These are phyloP conservation scores for Vitis rupestris DNA, from an alignment of 164 flowering plant genomes.

Conservation along the genomic window DNA sequence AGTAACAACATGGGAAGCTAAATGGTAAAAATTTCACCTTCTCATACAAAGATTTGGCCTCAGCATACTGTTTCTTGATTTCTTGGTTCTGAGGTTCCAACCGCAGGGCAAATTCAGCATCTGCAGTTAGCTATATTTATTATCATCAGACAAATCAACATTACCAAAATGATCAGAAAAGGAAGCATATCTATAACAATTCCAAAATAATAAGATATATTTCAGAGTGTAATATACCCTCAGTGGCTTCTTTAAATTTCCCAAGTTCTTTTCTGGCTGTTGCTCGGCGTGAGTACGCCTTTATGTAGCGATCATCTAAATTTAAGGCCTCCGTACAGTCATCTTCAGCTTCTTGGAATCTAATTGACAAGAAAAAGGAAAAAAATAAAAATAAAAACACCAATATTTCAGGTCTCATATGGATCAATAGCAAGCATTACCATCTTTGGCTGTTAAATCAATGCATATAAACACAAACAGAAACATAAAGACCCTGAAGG, in stretches of 20 bases:
- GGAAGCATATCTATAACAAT: not conserved
- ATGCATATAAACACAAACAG: not conserved
- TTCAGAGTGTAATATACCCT: constrained; percentile 45
- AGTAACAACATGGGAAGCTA: not conserved
- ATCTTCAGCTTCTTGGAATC: constrained; percentile 87
- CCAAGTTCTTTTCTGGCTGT: constrained; percentile 95
- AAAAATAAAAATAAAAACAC: not conserved
- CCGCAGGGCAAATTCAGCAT: constrained; percentile 89
- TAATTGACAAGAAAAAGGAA: constrained; percentile 19
- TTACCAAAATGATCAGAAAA: not conserved
- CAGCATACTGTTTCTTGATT: constrained; percentile 75
- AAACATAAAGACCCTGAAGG: not conserved
- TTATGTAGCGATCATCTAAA: constrained; percentile 92
- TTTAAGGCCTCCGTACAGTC: constrained; percentile 95
- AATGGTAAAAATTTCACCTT: constrained; percentile 40
- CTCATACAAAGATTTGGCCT: constrained; percentile 62
- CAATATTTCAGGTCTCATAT: not conserved
- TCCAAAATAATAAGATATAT: not conserved
- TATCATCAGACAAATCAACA: constrained; percentile 8
- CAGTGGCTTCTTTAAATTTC: constrained; percentile 70
- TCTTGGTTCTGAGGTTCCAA: constrained; percentile 92
- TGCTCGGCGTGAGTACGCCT: constrained; percentile 95
- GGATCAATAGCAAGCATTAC: not conserved
- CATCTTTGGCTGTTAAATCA: not conserved
- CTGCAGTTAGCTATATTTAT: constrained; percentile 42